These are phyloP conservation scores for Trichosporon inkin DNA, from an alignment of 1,284 basidiomycete species.

Conservation along the genomic window DNA sequence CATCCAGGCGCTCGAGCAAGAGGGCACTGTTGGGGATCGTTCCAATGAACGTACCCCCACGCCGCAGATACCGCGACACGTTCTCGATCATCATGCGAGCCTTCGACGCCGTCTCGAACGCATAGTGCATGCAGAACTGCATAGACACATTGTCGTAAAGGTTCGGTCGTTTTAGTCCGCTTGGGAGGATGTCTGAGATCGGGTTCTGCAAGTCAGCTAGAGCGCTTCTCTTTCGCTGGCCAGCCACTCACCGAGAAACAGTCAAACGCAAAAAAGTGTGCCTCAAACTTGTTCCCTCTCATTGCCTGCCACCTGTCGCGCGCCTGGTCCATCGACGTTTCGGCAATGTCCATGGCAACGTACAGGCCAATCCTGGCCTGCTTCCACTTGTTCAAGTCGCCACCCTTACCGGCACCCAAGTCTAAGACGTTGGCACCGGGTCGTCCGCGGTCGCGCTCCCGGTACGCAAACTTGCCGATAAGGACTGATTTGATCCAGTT, in stretches of 20 bases:
- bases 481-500: slow-evolving; percentile 98
- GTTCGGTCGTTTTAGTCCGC: slow-evolving; percentile 54
- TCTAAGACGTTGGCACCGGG: slow-evolving; percentile 71
- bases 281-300: slow-evolving; percentile 61
- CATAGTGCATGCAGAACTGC: slow-evolving; percentile 99
- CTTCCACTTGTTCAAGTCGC: slow-evolving; percentile 93
- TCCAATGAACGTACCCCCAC: slow-evolving; percentile 85
- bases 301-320: slow-evolving; percentile 60
- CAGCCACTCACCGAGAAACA: slow-evolving; percentile 63
- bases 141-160: slow-evolving; percentile 89
- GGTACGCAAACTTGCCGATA: slow-evolving; percentile 67
- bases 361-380: slow-evolving; percentile 78
- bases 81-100: slow-evolving; percentile 90
- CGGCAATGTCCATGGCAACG: slow-evolving; percentile 84
- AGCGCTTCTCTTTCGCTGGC: background rate
- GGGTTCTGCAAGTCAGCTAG: slow-evolving; percentile 52
- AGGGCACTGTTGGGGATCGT: slow-evolving; percentile 85
- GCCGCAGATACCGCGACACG: slow-evolving; percentile 71
- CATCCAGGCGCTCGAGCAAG: slow-evolving; percentile 66
- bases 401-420: slow-evolving; percentile 96
- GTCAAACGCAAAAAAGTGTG: slow-evolving; percentile 79
- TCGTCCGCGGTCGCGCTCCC: slow-evolving; percentile 20
- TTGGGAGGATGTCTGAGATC: slow-evolving; percentile 66
- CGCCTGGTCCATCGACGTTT: slow-evolving; percentile 86
- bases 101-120: slow-evolving; percentile 83